Evolutionary conservation across 2,329 filamentous ascomycete species (phyloP).

Genomic region (Aaosphaeria arxii): DNA sequence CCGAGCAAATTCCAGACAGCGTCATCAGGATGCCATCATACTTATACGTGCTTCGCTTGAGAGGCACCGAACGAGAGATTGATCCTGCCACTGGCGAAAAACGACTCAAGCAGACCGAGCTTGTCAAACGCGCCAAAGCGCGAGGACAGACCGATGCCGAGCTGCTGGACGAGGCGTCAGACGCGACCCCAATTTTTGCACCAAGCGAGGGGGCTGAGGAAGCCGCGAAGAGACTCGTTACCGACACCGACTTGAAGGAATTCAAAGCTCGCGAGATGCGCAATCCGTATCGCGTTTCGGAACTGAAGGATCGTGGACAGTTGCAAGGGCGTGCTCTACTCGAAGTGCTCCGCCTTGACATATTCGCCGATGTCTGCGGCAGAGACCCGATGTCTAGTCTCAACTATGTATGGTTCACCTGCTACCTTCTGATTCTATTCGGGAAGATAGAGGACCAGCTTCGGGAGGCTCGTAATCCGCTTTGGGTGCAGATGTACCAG

Average conservation of each 20-base stretch:
- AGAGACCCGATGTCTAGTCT: constrained; percentile 9
- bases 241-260: constrained; percentile 2
- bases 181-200: background rate
- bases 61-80: constrained; percentile 3
- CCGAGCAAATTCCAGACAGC: constrained; percentile 12
- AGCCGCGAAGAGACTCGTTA: background rate
- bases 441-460: constrained; percentile 8
- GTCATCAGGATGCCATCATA: constrained; percentile 8
- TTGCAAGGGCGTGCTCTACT: constrained; percentile 7
- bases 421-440: constrained; percentile 10
- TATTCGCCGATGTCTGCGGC: constrained; percentile 14
- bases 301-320: constrained; percentile 3
- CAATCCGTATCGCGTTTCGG: constrained; percentile 8
- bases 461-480: constrained; percentile 8
- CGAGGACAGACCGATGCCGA: constrained; percentile 5
- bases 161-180: constrained; percentile 8
- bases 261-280: constrained; percentile 4
- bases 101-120: constrained; percentile 9
- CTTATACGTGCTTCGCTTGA: constrained; percentile 8
- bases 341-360: constrained; percentile 9
- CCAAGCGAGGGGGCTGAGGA: background rate
- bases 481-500: constrained; percentile 10
- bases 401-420: constrained; percentile 10
- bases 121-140: constrained; percentile 9
- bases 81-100: constrained; percentile 6